Base-by-base conservation (phyloP, 352 stramenopile genomes). In the Aphanomyces invadans region DNA sequence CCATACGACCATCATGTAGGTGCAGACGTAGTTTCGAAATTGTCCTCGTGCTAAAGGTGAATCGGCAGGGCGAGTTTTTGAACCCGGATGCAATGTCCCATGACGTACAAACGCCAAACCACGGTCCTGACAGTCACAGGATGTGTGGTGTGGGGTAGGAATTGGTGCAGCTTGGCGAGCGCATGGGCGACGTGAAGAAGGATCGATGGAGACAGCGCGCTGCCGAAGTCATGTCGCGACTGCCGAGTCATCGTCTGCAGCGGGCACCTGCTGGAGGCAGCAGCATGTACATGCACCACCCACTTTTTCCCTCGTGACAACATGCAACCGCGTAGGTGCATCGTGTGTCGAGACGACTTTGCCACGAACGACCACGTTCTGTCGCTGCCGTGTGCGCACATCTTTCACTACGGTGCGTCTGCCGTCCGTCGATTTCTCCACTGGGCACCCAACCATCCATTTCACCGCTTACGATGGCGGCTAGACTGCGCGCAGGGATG, bases 171-270 rank as follows among this genome's bases (percentile, higher is more conserved):
- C 49, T 57, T 21, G 49, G 49, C 29, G 21, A 57, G 29, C 49
- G n/a, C 15, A 57, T 57, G 49, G 49, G 49, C 49, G 49, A 57
- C 29, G 49, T 57, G 7, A 62, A 64, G 55, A 49, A 52, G 21
- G 53, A 29, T 17, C 17, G 29, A 12, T 48, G 17, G 53, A 28
- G 31, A 11, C 25, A 62, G 31, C 17, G 26, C 5, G 29, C 33
- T 25, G 12, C n/a, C 9, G 9, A 62, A 2, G 29, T 28, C 28
- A 23, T 62, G 2, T 46, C 53, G 36, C 4, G 29, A 2, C 17
- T 62, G 53, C 29, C 53, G 10, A 46, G 21, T 11, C 33, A 48
- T 46, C 29, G 29, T 7, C 39, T 19, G 29, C 15, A 62, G 19
- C 12, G 9, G 3, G 3, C 31, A 2, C 29, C 53, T 7, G 3